These are phyloP conservation scores for Stereocaulon alpinum DNA, from an alignment of 495 filamentous ascomycete genomes.

Conservation along the genomic window DNA sequence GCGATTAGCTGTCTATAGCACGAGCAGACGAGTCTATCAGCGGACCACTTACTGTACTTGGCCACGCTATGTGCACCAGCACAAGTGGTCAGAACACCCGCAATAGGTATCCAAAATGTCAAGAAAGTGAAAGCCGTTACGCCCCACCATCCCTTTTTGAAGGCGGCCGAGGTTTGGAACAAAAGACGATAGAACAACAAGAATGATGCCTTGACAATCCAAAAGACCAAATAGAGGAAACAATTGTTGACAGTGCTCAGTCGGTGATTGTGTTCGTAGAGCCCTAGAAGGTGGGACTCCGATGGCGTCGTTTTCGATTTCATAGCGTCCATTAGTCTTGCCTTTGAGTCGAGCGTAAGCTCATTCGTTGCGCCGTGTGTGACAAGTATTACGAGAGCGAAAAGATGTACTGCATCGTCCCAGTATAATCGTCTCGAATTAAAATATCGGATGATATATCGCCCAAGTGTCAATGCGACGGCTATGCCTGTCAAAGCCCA, in stretches of 20 bases:
- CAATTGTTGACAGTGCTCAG: conserved; percentile 5
- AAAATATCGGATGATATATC: not conserved
- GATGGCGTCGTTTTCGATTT: not conserved
- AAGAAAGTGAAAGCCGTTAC: conserved; percentile 7
- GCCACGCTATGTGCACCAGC: conserved; percentile 5
- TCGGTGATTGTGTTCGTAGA: conserved; percentile 5
- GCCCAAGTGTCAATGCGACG: not conserved
- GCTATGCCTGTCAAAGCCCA: conserved; percentile 7
- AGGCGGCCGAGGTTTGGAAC: conserved; percentile 7
- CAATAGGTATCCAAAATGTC: conserved; percentile 8
- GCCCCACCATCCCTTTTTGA: conserved; percentile 9
- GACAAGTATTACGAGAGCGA: not conserved
- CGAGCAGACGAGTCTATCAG: not conserved
- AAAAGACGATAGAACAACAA: conserved; percentile 8
- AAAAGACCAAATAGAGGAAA: conserved; percentile 12
- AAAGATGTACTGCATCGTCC: conserved; percentile 7
- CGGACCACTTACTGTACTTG: conserved; percentile 7
- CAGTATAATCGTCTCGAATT: conserved; percentile 1
- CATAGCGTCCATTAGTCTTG: not conserved
- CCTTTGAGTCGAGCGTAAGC: conserved; percentile 5
- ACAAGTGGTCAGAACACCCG: conserved; percentile 4
- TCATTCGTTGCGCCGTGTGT: not conserved
- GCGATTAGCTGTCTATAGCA: not conserved
- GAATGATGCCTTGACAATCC: conserved; percentile 8
- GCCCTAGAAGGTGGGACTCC: conserved; percentile 1